Conservation (phyloP, 2,329 filamentous ascomycete species). For the Didymella arachidicola region DNA sequence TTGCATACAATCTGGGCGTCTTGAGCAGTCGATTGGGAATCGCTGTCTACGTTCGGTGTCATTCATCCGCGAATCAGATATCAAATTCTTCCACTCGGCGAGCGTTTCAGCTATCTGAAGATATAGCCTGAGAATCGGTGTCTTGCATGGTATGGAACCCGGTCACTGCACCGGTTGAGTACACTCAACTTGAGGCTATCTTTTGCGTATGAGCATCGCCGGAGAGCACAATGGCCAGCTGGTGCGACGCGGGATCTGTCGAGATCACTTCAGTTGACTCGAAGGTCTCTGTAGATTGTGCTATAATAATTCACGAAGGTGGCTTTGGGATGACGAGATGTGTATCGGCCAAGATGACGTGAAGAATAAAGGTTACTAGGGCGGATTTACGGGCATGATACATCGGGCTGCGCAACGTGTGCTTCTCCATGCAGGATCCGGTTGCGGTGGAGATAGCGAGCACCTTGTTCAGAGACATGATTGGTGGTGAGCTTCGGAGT, state of each 20-base stretch:
- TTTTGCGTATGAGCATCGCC: background rate
- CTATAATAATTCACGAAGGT: background rate
- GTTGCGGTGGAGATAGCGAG: background rate
- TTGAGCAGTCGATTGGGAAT: background rate
- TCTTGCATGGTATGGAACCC: background rate
- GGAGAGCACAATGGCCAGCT: accelerated
- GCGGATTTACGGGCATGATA: background rate
- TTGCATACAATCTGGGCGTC: too few species aligned
- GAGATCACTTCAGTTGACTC: background rate
- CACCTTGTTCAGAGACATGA: background rate
- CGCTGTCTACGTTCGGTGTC: too few species aligned
- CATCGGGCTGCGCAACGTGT: background rate
- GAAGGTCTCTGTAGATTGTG: background rate
- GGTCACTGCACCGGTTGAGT: background rate
- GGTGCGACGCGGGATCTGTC: background rate
- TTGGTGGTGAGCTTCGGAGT: background rate
- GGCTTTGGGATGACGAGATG: background rate
- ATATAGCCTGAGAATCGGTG: background rate
- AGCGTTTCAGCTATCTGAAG: background rate
- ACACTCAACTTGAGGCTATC: background rate
- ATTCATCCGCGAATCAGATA: background rate
- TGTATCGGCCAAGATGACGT: background rate
- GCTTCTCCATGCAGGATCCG: background rate
- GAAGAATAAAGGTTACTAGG: background rate
- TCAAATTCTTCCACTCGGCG: background rate